Conservation (phyloP, 2,329 filamentous ascomycete genomes). For the Phoma sp. region DNA sequence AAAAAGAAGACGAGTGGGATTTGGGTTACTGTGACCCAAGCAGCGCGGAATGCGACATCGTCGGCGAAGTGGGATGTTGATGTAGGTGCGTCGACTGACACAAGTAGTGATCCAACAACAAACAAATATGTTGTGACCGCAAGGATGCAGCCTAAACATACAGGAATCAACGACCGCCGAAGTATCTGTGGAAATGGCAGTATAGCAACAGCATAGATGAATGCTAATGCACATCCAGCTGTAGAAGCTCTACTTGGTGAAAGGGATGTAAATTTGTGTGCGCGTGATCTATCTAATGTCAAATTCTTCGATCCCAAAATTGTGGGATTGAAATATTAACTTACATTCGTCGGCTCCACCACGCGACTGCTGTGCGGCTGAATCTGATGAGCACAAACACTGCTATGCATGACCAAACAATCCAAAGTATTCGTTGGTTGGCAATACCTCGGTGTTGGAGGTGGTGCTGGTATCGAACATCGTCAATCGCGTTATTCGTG, state of each 20-base stretch:
- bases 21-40: conserved; percentile 40
- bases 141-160: conserved; percentile 19
- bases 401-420: conserved; percentile 26
- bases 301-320: not conserved
- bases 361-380: not conserved
- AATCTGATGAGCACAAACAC: conserved; percentile 6
- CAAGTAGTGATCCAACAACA: conserved; percentile 17
- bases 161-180: not conserved
- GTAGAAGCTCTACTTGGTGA: not conserved
- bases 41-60: conserved; percentile 41
- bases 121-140: conserved; percentile 14
- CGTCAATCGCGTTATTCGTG: conserved; percentile 20
- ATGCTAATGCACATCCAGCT: conserved; percentile 2
- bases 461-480: conserved; percentile 36
- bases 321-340: not conserved
- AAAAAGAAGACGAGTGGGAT: conserved; percentile 38
- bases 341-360: conserved; percentile 25
- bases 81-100: conserved; percentile 31
- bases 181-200: conserved; percentile 9
- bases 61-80: conserved; percentile 35
- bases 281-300: conserved; percentile 9
- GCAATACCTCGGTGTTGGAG: conserved; percentile 28
- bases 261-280: not conserved
- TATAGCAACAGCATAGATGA: conserved; percentile 14
- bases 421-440: conserved; percentile 25